Evolutionary conservation across 2,329 filamentous ascomycete genomes (phyloP), one percentile per base, ranked within the genome.

Genomic region (Hypoxylon sp.): DNA sequence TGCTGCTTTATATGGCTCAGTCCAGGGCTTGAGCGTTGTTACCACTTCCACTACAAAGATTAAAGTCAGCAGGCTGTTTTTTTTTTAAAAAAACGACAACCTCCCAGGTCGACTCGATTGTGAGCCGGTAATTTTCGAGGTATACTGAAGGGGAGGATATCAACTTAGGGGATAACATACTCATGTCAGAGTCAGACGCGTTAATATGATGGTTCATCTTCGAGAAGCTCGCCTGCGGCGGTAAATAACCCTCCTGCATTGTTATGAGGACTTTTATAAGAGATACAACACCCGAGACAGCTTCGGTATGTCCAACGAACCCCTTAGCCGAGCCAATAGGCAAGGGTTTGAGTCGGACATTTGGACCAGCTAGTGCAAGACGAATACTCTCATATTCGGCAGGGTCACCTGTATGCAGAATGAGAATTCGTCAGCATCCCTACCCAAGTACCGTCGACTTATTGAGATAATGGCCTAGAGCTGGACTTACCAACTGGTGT

Each of bases 261-360:
- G 54, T 64, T 2, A 24, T 48, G 1, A 81, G 48, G 1, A 73
- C 56, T 67, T 82, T 82, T 57, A 81, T 74, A 5, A 80, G 50
- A 0, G 71, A 64, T 0, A 76, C 65, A 2, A 78, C 64, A 19
- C 78, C 79, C 0, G 76, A 78, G 0, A 77, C 74, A 9, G 73
- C 72, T 67, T 81, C 80, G 8, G 72, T 70, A 52, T 82, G 80
- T 0, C 80, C 80, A 39, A 81, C 57, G 14, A 72, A 70, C 3
- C 76, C 76, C 60, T 82, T 82, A 24, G 80, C 76, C 2, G 78
- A 78, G 8, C 76, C 75, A 3, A 79, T 5, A 1, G 33, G 42
- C 0, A 78, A 19, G 1, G 61, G 37, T 1, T 53, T 62, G 0
- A 42, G n/a, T 3, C 68, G 55, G 3, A 11, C 2, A 3, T 31